Percentiles rank a stretch among this genome's conserved stretches.
phyloP scores from a whole-genome alignment of 768 basidiomycete genomes.

The Kwoniella sp. region DNA sequence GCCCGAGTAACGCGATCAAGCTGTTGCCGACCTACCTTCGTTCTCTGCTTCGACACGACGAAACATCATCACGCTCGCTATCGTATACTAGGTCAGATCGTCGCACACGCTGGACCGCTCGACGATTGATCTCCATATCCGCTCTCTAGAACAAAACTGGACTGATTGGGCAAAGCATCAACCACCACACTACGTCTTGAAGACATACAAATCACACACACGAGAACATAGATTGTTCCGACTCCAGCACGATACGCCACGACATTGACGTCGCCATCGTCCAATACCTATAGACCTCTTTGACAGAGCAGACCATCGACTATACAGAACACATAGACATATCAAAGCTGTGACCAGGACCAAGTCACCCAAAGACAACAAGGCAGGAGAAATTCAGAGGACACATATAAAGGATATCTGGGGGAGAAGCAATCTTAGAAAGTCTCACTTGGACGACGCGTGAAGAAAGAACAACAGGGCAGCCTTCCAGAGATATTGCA shows the following conservation, averaged over 20 bases:
- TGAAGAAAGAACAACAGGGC: neutral
- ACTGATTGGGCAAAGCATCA: neutral
- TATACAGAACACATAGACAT: neutral
- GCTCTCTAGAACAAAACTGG: neutral
- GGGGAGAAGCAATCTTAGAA: neutral
- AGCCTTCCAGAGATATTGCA: neutral
- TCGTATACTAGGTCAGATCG: neutral
- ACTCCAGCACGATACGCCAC: neutral
- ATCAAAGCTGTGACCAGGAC: neutral
- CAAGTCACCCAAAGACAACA: neutral
- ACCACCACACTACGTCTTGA: slow-evolving; percentile 1
- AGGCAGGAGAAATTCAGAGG: neutral
- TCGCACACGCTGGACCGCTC: slow-evolving; percentile 19
- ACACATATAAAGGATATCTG: too few species aligned
- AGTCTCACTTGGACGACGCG: neutral
- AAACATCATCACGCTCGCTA: slow-evolving; percentile 3
- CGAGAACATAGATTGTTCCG: slow-evolving; percentile 20
- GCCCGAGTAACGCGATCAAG: neutral
- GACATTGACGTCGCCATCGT: too few species aligned
- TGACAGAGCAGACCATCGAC: slow-evolving; percentile 17
- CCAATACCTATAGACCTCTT: slow-evolving; percentile 12
- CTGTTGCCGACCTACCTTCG: neutral
- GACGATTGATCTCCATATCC: slow-evolving; percentile 4
- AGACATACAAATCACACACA: neutral
- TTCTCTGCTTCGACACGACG: neutral